Evolutionary conservation across 352 stramenopile genomes (phyloP).

Genomic region (Pelagophyceae sp.): DNA sequence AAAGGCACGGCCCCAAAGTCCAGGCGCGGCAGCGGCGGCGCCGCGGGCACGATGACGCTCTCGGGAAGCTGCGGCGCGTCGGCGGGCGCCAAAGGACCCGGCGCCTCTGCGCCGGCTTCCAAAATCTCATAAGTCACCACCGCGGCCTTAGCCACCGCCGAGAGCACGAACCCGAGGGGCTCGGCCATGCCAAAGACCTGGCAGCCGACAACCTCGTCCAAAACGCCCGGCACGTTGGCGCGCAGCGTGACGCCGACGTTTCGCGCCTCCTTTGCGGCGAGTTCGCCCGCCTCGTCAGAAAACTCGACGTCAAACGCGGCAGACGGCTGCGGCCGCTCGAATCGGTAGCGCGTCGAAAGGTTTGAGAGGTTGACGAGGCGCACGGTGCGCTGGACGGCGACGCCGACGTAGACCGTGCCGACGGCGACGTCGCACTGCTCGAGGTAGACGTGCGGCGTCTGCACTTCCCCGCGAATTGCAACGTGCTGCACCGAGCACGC

Average conservation of each 20-base stretch:
- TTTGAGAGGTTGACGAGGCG: constrained; percentile 38
- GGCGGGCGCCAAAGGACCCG: constrained; percentile 25
- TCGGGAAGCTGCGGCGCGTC: constrained; percentile 28
- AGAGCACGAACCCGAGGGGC: constrained; percentile 32
- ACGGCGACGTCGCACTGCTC: constrained; percentile 24
- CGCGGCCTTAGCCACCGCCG: constrained; percentile 27
- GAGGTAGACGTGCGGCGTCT: constrained; percentile 36
- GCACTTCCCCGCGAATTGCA: constrained; percentile 30
- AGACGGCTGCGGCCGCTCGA: constrained; percentile 26
- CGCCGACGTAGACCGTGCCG: constrained; percentile 33
- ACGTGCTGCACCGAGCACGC: constrained; percentile 25
- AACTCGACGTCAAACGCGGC: constrained; percentile 32
- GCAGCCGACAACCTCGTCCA: constrained; percentile 39
- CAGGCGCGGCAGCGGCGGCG: constrained; percentile 22
- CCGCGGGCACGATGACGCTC: constrained; percentile 22
- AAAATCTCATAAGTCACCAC: constrained; percentile 28
- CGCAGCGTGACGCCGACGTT: constrained; percentile 30
- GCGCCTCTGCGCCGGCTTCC: constrained; percentile 5
- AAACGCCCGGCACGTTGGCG: constrained; percentile 22
- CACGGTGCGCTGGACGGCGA: constrained; percentile 29
- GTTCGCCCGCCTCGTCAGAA: constrained; percentile 10
- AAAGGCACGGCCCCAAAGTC: constrained; percentile 31
- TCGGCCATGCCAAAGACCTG: constrained; percentile 33
- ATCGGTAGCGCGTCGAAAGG: constrained; percentile 33
- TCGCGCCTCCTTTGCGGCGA: constrained; percentile 30